Evolutionary conservation across 2,329 filamentous ascomycete species (phyloP), one percentile per base, ranked within the genome.

Genomic region (Cytospora piceicola): DNA sequence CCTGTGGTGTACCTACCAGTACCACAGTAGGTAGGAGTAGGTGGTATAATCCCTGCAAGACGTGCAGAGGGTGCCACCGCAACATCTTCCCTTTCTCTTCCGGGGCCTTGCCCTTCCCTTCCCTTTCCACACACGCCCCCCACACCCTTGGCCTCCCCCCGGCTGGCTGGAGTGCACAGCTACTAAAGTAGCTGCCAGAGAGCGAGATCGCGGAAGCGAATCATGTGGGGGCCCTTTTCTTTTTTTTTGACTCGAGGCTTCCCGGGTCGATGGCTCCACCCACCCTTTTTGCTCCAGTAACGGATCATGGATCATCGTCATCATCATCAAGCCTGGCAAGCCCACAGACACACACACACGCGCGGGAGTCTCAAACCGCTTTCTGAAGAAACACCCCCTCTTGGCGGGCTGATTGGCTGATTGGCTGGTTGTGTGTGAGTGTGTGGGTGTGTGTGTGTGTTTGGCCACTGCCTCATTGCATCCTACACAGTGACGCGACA

Each of bases 171-270:
- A 3, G 42, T 4, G 20, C 20, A 22, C 20, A 42, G 39, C 39
- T 46, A 20, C 42, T 20, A 46, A 6, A 20, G 8, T 8, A 42
- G 39, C 39, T 46, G 42, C 42, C 42, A 46, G 17, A 20, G 8
- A 20, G 46, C 46, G 22, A 49, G 51, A 49, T 64, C 61, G 65
- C 61, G 61, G 61, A 67, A 64, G 57, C 65, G 57, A 61, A 64
- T 64, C 65, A 61, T 58, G 57, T 67, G 61, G 42, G 64, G 57
- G 52, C 65, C 55, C 52, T 46, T 49, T 64, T 57, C 52, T 49
- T n/a, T 56, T 46, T 49, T 64, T 57, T 57, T 49, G 46, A 24
- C 22, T 49, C 22, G 20, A 49, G 5, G 27, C 5, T 29, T 56
- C 60, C 62, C 64, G 36, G 34, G 27, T 27, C 32, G n/a, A 49